These are phyloP conservation scores for Alternaria sp. DNA, from an alignment of 2,329 filamentous ascomycete species.

Conservation along the genomic window DNA sequence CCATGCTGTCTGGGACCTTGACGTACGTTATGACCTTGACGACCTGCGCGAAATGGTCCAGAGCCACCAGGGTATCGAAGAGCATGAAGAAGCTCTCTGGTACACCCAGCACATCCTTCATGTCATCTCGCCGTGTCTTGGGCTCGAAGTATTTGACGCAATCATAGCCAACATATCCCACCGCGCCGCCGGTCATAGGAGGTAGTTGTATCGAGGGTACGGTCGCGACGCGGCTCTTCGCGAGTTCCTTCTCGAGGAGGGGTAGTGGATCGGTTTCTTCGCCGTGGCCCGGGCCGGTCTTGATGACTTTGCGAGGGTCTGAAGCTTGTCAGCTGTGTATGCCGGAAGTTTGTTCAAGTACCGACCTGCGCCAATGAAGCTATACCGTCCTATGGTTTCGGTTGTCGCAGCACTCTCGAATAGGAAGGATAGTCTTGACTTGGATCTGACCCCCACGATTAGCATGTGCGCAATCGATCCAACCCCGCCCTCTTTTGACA, in stretches of 20 bases:
- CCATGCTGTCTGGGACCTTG: constrained; percentile 62
- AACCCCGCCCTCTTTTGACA: not conserved
- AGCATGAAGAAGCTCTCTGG: constrained; percentile 98
- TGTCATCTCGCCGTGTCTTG: constrained; percentile 83
- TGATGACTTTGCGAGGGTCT: constrained; percentile 77
- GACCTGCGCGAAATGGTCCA: constrained; percentile 92
- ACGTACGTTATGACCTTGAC: constrained; percentile 95
- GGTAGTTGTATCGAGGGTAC: constrained; percentile 84
- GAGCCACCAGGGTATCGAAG: constrained; percentile 90
- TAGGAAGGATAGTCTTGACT: constrained; percentile 84
- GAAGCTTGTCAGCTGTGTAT: constrained; percentile 9
- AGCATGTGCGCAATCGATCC: constrained; percentile 5
- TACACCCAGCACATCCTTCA: constrained; percentile 86
- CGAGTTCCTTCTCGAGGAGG: constrained; percentile 79
- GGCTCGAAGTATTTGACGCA: constrained; percentile 98
- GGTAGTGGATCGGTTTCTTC: constrained; percentile 84
- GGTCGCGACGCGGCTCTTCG: constrained; percentile 77
- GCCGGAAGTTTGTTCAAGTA: constrained; percentile 29
- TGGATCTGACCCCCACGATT: constrained; percentile 49
- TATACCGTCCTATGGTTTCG: constrained; percentile 92
- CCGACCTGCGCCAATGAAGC: constrained; percentile 83
- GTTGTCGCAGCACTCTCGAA: constrained; percentile 93
- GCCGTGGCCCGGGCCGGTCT: constrained; percentile 87
- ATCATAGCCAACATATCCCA: constrained; percentile 97
- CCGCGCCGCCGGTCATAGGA: constrained; percentile 86